These are phyloP conservation scores for Fragaria nilgerrensis DNA, from an alignment of 306 rosid species.

Conservation along the genomic window DNA sequence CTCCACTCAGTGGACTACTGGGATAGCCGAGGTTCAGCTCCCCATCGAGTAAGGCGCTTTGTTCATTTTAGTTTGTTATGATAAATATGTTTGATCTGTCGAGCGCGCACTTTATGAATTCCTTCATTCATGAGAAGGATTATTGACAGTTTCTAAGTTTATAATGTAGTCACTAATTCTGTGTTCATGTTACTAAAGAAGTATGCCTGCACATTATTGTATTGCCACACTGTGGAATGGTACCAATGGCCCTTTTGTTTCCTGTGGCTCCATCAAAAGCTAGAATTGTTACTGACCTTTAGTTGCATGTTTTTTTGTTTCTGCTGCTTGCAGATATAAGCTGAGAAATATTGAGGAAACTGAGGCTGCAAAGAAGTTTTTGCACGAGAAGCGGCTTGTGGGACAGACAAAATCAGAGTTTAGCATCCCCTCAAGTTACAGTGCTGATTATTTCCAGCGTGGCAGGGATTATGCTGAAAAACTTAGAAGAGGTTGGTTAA, in stretches of 20 bases:
- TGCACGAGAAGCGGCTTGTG: constrained; percentile 89
- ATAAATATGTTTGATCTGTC: not conserved
- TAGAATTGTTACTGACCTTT: not conserved
- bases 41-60: constrained; percentile 80
- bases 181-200: not conserved
- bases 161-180: not conserved
- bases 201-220: not conserved
- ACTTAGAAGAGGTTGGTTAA: constrained; percentile 76
- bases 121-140: too few species aligned
- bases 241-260: not conserved
- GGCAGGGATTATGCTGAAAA: constrained; percentile 99
- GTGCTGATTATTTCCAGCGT: constrained; percentile 98
- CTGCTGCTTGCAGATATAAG: constrained; percentile 61
- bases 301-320: not conserved
- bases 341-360: constrained; percentile 94
- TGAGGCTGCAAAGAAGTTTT: constrained; percentile 91
- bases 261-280: not conserved
- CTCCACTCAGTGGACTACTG: constrained; percentile 99
- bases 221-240: not conserved
- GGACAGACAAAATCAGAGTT: constrained; percentile 78
- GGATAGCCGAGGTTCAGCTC: constrained; percentile 97
- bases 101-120: not conserved
- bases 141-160: not conserved
- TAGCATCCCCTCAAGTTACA: constrained; percentile 88
- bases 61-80: not conserved